These are phyloP conservation scores for Cutaneotrichosporon sp. DNA, from an alignment of 1,284 basidiomycete genomes.

Conservation along the genomic window DNA sequence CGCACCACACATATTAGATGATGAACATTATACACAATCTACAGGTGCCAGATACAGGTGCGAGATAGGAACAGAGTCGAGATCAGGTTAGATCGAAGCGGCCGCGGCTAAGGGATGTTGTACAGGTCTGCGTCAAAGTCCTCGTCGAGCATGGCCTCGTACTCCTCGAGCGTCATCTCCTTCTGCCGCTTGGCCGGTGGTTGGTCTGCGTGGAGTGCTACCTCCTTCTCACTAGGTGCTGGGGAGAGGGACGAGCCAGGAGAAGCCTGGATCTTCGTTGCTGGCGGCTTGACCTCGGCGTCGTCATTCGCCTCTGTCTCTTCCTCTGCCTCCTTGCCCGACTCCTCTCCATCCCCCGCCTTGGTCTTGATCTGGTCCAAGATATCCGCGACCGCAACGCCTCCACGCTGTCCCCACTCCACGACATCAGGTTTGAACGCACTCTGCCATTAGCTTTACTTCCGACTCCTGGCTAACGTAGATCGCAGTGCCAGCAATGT, in stretches of 20 bases:
- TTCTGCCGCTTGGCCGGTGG: conserved; percentile 12
- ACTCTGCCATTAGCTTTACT: conserved; percentile 30
- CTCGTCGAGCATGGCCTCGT: conserved; percentile 45
- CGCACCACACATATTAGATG: conserved; percentile 29
- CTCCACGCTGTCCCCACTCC: conserved; percentile 51
- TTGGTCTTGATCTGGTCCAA: conserved; percentile 41
- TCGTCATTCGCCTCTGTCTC: conserved; percentile 4
- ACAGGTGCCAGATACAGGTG: not conserved
- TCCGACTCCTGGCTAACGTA: conserved; percentile 56
- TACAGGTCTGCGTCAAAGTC: conserved; percentile 21
- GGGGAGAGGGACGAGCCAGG: conserved; percentile 1
- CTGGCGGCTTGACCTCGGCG: too few species aligned
- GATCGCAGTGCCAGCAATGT: conserved; percentile 65
- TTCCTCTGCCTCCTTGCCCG: conserved; percentile 11
- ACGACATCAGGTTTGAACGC: conserved; percentile 52
- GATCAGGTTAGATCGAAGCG: not conserved
- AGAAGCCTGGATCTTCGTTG: not conserved
- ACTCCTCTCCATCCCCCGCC: not conserved
- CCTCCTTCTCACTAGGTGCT: conserved; percentile 4
- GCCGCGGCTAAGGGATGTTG: not conserved
- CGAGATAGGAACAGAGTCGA: not conserved
- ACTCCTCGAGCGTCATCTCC: conserved; percentile 41
- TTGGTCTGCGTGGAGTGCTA: not conserved
- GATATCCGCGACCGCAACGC: conserved; percentile 42
- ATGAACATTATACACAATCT: not conserved